Base-by-base conservation (phyloP, 2,329 filamentous ascomycete genomes). In the Didymella sp. region DNA sequence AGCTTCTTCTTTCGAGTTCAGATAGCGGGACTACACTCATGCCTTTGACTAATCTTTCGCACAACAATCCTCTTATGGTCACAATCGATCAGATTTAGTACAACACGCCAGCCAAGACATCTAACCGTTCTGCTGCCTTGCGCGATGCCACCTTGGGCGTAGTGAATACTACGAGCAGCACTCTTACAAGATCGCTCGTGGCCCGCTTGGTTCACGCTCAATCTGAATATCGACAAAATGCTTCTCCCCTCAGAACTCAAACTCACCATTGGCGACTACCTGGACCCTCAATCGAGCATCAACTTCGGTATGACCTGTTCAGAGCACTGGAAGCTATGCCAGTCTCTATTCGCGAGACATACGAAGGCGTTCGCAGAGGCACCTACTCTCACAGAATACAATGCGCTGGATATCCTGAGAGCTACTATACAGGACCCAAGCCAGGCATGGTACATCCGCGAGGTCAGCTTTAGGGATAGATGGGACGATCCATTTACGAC, bases 251-350 rank as follows among this genome's bases (percentile, higher is more conserved):
- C 46, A 11, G 46, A 50, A 24, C 13, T 50, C 11, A 50, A 50
- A 37, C 24, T 41, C 2, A 19, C 24, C 15, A 31, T 50, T 24
- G 37, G 25, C 27, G 33, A 40, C 7, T 42, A 41, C 19, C 37
- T 50, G 12, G 46, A 50, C 5, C 46, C 46, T 17, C 17, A 24
- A 28, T 50, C 46, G 12, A 41, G 24, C 12, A 12, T 50, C 33
- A 41, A 50, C 12, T 50, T 50, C n/a, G 46, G 35, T 9, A 11
- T 41, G 12, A 31, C 46, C n/a, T 50, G 24, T 35, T 41, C 31
- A 27, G 35, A 40, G n/a, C 46, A 50, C 35, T 50, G 46, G 46
- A 40, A 40, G 12, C 24, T 50, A 13, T 47, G 30, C 30, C 31
- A 27, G 17, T 31, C 31, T 7, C 19, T 47, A 15, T 37, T 27